phyloP scores from a whole-genome alignment of 2,329 filamentous ascomycete genomes.

The Cadophora sp. region DNA sequence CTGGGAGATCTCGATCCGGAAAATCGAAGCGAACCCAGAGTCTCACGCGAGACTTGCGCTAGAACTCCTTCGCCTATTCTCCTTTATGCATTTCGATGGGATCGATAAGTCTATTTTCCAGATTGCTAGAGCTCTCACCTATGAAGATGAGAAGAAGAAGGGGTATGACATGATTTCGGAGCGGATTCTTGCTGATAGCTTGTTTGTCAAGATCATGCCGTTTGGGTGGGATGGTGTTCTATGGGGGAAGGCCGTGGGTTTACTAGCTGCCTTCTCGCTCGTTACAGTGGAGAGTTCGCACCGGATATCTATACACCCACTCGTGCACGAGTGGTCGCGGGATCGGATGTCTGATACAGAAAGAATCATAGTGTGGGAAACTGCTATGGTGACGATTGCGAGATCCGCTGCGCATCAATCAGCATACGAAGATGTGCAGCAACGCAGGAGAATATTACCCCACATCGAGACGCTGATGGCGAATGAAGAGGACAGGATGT shows the following conservation, averaged over 20 bases:
- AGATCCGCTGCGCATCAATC: background rate
- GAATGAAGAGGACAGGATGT: background rate
- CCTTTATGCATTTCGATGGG: slow-evolving; percentile 34
- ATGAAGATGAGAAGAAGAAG: background rate
- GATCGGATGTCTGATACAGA: slow-evolving; percentile 21
- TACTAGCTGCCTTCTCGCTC: slow-evolving; percentile 25
- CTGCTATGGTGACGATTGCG: slow-evolving; percentile 4
- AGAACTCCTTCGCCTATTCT: slow-evolving; percentile 28
- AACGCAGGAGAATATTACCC: slow-evolving; percentile 21
- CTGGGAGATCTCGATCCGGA: slow-evolving; percentile 32
- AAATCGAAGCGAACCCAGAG: slow-evolving; percentile 24
- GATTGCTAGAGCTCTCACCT: background rate
- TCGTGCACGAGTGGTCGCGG: slow-evolving; percentile 46
- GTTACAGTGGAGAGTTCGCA: slow-evolving; percentile 18
- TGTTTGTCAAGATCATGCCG: slow-evolving; percentile 22
- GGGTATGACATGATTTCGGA: no score
- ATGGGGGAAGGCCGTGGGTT: slow-evolving; percentile 20
- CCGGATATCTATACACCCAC: slow-evolving; percentile 45
- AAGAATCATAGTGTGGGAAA: slow-evolving; percentile 15
- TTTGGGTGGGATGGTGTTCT: slow-evolving; percentile 25
- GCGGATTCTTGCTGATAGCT: background rate
- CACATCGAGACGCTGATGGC: slow-evolving; percentile 25
- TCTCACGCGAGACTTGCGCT: slow-evolving; percentile 21
- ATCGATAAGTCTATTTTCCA: slow-evolving; percentile 25
- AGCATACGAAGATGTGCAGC: background rate